Conservation (phyloP, 139 green algal species). For the Tetradesmus obliquus region DNA sequence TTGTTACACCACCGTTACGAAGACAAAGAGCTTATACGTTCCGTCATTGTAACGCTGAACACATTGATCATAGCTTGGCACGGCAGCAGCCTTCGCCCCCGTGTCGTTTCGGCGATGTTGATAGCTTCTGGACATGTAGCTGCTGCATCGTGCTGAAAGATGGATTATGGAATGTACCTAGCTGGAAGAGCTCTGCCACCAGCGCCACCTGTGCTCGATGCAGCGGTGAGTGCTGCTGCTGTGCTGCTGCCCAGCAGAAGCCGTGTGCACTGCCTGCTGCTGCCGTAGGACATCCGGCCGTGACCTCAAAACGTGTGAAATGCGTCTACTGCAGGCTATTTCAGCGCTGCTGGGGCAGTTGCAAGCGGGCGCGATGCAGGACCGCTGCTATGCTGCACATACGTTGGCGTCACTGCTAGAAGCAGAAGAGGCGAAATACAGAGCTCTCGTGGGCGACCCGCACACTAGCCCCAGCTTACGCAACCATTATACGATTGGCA, state of each 20-base stretch:
- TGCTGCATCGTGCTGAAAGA: not conserved
- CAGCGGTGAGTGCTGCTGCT: constrained; percentile 22
- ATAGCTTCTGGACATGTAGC: not conserved
- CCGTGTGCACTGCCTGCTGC: not conserved
- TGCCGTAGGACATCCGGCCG: not conserved
- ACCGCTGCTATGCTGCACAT: constrained; percentile 44
- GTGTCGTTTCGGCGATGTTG: not conserved
- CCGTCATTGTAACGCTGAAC: too few relatives aligned
- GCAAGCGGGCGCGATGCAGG: not conserved
- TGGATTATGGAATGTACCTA: not conserved
- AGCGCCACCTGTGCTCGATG: constrained; percentile 29
- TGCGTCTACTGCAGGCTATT: constrained; percentile 15
- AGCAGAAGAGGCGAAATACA: constrained; percentile 51
- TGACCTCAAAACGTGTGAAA: not conserved
- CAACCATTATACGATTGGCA: constrained; percentile 49
- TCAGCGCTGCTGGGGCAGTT: constrained; percentile 38
- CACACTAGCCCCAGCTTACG: constrained; percentile 33
- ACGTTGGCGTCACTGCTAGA: constrained; percentile 52
- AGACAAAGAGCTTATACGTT: not conserved
- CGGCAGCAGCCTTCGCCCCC: not conserved
- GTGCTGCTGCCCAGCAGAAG: not conserved
- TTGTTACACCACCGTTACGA: not conserved
- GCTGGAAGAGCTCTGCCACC: constrained; percentile 34
- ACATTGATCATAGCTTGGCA: not conserved
- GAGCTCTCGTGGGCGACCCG: constrained; percentile 55